Evolutionary conservation across 345 rosid species (phyloP), one percentile per base, ranked within the genome.

Genomic region (Clausena lansium): DNA sequence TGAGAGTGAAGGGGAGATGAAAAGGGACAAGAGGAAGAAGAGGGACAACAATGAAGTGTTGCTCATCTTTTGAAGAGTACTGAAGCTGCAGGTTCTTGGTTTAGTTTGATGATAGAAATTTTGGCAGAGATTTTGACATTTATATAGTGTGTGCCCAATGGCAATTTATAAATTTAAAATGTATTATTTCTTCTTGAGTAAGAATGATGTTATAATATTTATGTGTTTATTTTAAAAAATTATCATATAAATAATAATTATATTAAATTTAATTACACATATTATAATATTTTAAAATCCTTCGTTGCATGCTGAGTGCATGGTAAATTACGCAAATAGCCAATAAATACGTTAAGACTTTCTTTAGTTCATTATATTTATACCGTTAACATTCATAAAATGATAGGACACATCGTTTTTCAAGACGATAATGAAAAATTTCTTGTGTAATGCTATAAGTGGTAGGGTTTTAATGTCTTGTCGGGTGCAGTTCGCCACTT

Each of bases 1-100:
- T 30, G 93, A 80, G 41, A 63, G 62, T 47, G 87, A 81, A 41
- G 70, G 75, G 20, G 84, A 67, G 19, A 79, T 15, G 67, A 88
- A 80, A 66, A 77, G 19, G 66, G n/a, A 1, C 20, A 83, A 64
- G 78, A 83, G 74, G 57, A 84, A n/a, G 45, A 87, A 64, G 75
- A 84, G 79, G 69, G 61, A 19, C 59, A 75, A 15, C 41, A 70
- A 32, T 25, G 71, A 28, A 4, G 32, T 81, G 68, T 75, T 45
- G 50, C 17, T 30, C 33, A 47, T 59, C 22, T 45, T 78, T 68
- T 70, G 0, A 61, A 61, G 20, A 19, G 24, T 55, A 4, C 28
- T 20, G 27, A 25, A 22, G 36, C 33, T 15, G 50, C 15, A 41
- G 15, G 7, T 65, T 76, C 30, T 52, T 11, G 20, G 17, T 41